Evolutionary conservation across 116 monocot species (phyloP), one percentile per base, ranked within the genome.

Genomic region (Phalaenopsis hybrid): DNA sequence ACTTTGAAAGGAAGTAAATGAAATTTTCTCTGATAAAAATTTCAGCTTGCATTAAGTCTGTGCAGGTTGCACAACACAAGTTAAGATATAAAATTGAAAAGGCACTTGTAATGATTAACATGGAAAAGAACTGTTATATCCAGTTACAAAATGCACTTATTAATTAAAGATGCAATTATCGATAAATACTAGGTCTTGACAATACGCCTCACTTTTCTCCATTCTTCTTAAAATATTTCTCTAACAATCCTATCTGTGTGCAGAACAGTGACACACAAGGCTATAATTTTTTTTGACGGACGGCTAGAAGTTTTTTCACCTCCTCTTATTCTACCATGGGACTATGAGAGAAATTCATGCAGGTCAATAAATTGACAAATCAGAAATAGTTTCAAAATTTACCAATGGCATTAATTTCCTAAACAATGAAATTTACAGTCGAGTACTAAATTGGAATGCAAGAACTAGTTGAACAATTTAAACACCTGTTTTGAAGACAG

Each of bases 401-500:
- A 43, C 45, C 20, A 44, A 75, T 44, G 75, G 44, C 1, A 75
- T 46, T 75, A 34, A 75, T 43, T 13, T 72, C 37, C 20, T 8
- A 75, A 34, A 6, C 18, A 75, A 45, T 18, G 45, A 75, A 10
- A 75, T 75, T 75, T 46, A 20, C 43, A 75, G 75, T 18, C 5
- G 4, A 75, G 45, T 0, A 46, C n/a, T 8, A 45, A 75, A 75
- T 75, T 8, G 37, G 12, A 28, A 46, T 11, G 25, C 76, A 68
- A 76, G 28, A 57, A 76, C 55, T 69, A 83, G 4, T 11, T 52
- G 3, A 51, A 51, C 25, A 77, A 77, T 51, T 50, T 51, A 23
- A 77, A 20, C 82, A 86, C 99, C 89, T 99, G 95, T 86, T 99
- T 94, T 74, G 93, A 94, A 76, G 88, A 83, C 50, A 78, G 92